phyloP scores from a whole-genome alignment of 2,329 filamentous ascomycete species.

The Paradendryphiella salina region DNA sequence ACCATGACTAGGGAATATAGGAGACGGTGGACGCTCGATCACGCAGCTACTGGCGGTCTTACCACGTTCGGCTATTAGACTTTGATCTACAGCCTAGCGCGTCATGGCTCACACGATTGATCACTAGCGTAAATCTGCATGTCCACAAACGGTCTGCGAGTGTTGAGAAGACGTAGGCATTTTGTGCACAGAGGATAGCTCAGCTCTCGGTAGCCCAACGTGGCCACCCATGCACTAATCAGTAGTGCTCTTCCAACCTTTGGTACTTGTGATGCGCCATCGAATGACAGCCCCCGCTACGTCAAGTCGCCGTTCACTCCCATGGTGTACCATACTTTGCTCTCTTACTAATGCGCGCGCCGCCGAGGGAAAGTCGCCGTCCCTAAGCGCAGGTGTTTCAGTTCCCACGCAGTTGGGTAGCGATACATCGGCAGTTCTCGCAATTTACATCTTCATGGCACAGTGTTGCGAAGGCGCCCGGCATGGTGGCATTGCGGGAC shows the following conservation, averaged over 20 bases:
- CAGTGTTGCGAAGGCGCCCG: not conserved
- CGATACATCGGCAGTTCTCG: not conserved
- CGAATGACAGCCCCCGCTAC: conserved; percentile 3
- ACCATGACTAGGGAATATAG: not conserved
- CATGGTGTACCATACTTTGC: conserved; percentile 7
- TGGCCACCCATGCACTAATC: conserved; percentile 1
- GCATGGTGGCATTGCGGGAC: conserved; percentile 8
- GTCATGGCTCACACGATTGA: conserved; percentile 7
- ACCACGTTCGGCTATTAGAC: conserved; percentile 10
- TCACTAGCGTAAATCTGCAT: conserved; percentile 13
- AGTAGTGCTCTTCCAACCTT: not conserved
- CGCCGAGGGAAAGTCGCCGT: conserved; percentile 5
- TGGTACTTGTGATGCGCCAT: conserved; percentile 6
- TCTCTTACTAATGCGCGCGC: conserved; percentile 1
- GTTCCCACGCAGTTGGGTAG: conserved; percentile 5
- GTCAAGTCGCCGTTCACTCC: conserved; percentile 5
- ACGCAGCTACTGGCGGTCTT: conserved; percentile 10
- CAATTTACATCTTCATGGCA: not conserved
- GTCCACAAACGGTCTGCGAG: conserved; percentile 6
- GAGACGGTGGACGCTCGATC: conserved; percentile 5
- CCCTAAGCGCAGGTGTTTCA: not conserved
- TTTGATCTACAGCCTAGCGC: conserved; percentile 13
- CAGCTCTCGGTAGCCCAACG: conserved; percentile 4
- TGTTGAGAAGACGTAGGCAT: conserved; percentile 1
- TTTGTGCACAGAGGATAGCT: conserved; percentile 4